A percentile compares a stretch with the other conserved stretches of the same genome.
Evolutionary conservation across 2,329 filamentous ascomycete genomes (phyloP).

Genomic region (Fusarium zealandicum): DNA sequence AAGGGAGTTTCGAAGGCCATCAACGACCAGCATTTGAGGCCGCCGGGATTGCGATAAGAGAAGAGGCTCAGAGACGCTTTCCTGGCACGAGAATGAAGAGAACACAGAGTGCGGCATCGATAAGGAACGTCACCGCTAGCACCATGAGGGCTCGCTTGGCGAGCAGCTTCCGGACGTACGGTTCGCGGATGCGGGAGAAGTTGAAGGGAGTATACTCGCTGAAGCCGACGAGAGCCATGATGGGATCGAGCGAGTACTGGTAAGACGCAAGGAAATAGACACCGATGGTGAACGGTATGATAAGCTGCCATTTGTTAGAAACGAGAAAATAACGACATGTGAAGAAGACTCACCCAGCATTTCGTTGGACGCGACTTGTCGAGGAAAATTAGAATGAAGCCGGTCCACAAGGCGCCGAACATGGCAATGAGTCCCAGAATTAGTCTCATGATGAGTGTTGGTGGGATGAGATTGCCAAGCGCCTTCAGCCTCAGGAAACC

Average conservation of each 20-base stretch:
- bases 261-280: slow-evolving; percentile 90
- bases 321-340: neutral
- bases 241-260: slow-evolving; percentile 92
- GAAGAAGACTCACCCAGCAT: slow-evolving; percentile 75
- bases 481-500: slow-evolving; percentile 95
- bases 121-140: slow-evolving; percentile 74
- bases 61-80: slow-evolving; percentile 68
- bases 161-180: slow-evolving; percentile 86
- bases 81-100: slow-evolving; percentile 96
- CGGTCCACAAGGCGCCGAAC: slow-evolving; percentile 93
- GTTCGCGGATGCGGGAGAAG: slow-evolving; percentile 87
- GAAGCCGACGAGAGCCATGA: slow-evolving; percentile 85
- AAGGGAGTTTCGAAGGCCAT: slow-evolving; percentile 24
- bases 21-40: slow-evolving; percentile 39
- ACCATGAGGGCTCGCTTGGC: slow-evolving; percentile 85
- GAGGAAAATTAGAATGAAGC: slow-evolving; percentile 91
- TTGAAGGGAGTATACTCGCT: slow-evolving; percentile 98
- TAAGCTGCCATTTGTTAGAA: slow-evolving; percentile 54
- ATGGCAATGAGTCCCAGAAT: slow-evolving; percentile 82
- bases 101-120: slow-evolving; percentile 83
- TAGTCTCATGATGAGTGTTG: slow-evolving; percentile 84
- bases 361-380: slow-evolving; percentile 76
- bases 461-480: slow-evolving; percentile 91
- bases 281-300: slow-evolving; percentile 90
- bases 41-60: slow-evolving; percentile 8